phyloP scores from a whole-genome alignment of 2,329 filamentous ascomycete genomes.

The Ascochyta koolunga region DNA sequence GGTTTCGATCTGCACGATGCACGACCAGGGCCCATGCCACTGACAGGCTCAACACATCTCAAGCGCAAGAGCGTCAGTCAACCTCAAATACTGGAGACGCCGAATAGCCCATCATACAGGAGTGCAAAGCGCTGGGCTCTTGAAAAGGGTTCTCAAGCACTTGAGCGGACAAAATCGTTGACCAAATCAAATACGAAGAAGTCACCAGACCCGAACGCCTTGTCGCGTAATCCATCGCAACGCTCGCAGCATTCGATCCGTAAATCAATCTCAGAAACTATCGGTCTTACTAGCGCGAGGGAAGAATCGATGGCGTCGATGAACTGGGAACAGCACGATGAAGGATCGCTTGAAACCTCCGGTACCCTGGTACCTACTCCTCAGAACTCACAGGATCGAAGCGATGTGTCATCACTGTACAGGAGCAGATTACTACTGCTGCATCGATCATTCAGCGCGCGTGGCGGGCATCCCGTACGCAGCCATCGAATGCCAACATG shows the following conservation, averaged over 20 bases:
- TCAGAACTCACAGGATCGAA: slow-evolving; percentile 36
- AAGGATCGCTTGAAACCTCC: slow-evolving; percentile 34
- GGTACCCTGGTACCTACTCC: slow-evolving; percentile 36
- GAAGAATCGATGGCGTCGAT: slow-evolving; percentile 33
- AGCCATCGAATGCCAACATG: slow-evolving; percentile 25
- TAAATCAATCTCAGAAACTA: slow-evolving; percentile 42
- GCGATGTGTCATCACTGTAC: slow-evolving; percentile 31
- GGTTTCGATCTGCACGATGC: slow-evolving; percentile 37
- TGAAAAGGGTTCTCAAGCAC: slow-evolving; percentile 44
- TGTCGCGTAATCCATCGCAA: slow-evolving; percentile 40
- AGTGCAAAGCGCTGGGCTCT: slow-evolving; percentile 45
- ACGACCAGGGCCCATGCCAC: slow-evolving; percentile 28
- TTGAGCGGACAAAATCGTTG: slow-evolving; percentile 42
- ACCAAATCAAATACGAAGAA: slow-evolving; percentile 35
- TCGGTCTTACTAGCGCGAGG: slow-evolving; percentile 38
- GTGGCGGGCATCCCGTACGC: slow-evolving; percentile 39
- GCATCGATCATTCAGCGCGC: slow-evolving; percentile 46
- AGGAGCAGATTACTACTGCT: slow-evolving; percentile 36
- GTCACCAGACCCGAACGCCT: slow-evolving; percentile 33
- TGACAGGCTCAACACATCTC: slow-evolving; percentile 29
- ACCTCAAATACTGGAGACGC: slow-evolving; percentile 32
- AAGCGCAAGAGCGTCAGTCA: slow-evolving; percentile 43
- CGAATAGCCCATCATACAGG: slow-evolving; percentile 41
- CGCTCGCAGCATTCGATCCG: slow-evolving; percentile 43
- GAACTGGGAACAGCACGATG: slow-evolving; percentile 35